Percentiles rank a stretch among this genome's conserved stretches.
Conservation (phyloP, 108 stramenopile genomes). For the Pseudonitzschia delicatissima region DNA sequence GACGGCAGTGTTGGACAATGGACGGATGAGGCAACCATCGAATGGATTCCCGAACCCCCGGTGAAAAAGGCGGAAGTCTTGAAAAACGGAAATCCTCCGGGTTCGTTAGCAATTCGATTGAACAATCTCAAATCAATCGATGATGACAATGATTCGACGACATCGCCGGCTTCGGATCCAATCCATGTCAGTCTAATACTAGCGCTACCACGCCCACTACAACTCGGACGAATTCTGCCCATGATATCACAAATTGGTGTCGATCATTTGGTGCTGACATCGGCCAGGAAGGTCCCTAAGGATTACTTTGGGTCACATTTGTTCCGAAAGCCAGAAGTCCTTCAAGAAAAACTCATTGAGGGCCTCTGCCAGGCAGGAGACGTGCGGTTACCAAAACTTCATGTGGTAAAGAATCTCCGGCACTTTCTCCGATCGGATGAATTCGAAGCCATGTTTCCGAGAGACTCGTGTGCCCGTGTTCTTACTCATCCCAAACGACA, state of each 20-base stretch:
- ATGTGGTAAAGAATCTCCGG: constrained; percentile 38
- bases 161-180: constrained; percentile 13
- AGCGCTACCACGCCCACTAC: constrained; percentile 85
- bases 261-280: constrained; percentile 68
- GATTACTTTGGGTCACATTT: constrained; percentile 92
- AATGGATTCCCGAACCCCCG: constrained; percentile 81
- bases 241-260: constrained; percentile 89
- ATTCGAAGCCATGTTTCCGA: constrained; percentile 64
- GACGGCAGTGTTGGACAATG: constrained; percentile 38
- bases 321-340: constrained; percentile 62
- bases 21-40: constrained; percentile 68
- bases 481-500: constrained; percentile 76
- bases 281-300: constrained; percentile 78
- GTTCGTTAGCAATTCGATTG: constrained; percentile 50
- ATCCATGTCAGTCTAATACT: constrained; percentile 69
- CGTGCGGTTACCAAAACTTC: constrained; percentile 61
- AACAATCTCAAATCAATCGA: constrained; percentile 27
- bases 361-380: constrained; percentile 80
- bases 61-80: constrained; percentile 73
- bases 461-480: constrained; percentile 57
- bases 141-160: not conserved
- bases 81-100: constrained; percentile 74
- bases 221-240: constrained; percentile 84
- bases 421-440: constrained; percentile 52
- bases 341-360: constrained; percentile 66